Base-by-base conservation (phyloP, 176 grass and related monocot genomes). In the Bromus sterilis region DNA sequence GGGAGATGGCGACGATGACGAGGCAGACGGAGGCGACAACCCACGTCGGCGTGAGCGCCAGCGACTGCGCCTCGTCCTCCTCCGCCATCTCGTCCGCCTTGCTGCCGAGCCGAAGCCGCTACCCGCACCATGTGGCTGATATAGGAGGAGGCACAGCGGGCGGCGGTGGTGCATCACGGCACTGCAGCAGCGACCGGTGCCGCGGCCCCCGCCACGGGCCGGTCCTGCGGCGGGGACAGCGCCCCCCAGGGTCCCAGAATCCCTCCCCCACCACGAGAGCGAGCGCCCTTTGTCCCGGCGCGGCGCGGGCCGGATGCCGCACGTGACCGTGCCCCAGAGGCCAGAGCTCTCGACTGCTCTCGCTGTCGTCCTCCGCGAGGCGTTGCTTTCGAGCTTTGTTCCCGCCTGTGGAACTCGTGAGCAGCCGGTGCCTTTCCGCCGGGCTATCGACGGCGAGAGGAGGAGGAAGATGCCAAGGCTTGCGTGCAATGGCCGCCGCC, bases 1-100 rank as follows among this genome's bases (percentile, higher is more conserved):
- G 89, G 7, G 92, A 94, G 65, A 91, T 91, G 80, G 80, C 72
- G 49, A 94, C 83, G 66, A 94, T 94, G n/a, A 82, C 53, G 6
- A 70, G 73, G 66, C 92, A 91, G 7, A 94, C 80, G 21, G 16
- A 43, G 18, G 89, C 92, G 33, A 94, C 84, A 39, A 94, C 89
- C 86, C 86, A 94, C 11, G 89, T 91, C 11, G 92, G 86, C 34
- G 92, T 91, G 62, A 91, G 72, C 80, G 72, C 88, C 79, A 79
- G 57, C 59, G 85, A 84, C 41, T 55, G 56, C 25, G 12, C 61
- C 15, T 81, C 56, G 73, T 33, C 78, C 6, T 21, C 79, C 23
- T 41, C 25, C 66, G 34, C 78, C 78, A 70, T 70, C 65, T 56
- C 24, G 13, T 33, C 42, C 61, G 20, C 31, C 65, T 37, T 3